Base-by-base conservation (phyloP, 768 basidiomycete species). In the Psilocybe cyanescens region DNA sequence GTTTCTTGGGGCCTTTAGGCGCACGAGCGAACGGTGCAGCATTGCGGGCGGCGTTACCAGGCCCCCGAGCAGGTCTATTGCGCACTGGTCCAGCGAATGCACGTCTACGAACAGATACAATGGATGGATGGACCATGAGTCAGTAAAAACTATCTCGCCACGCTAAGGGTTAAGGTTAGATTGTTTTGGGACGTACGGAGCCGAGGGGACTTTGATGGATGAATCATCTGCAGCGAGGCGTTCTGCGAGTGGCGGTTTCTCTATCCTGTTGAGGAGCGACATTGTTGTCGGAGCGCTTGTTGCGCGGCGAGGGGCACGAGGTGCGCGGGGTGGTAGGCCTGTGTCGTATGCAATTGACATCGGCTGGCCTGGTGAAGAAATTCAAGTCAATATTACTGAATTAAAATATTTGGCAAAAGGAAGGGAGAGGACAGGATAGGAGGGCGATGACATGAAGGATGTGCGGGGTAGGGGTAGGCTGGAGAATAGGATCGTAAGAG, bases 191-290 rank as follows among this genome's bases (percentile, higher is more conserved):
- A 78, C 80, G 61, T 65, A 83, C 81, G 77, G 75, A 57, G 70
- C 76, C 56, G 74, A 63, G 7, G 77, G 72, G 8, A 69, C 61
- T 57, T 77, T 78, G 28, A 74, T 59, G 35, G 68, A 65, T 12
- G 72, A 62, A 53, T 85, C 81, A 63, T 85, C 83, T 8, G 74
- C 77, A 63, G 81, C 79, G 39, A 92, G 78, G 33, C 92, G 86
- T 46, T 91, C 84, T 35, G 85, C 76, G 17, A 94, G 81, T 45
- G 91, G 84, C 16, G 86, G 83, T 67, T 91, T 91, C 70, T 91
- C 83, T 60, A 94, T 90, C 72, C 92, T 82, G 74, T 86, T 86
- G 67, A 94, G 73, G 51, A 94, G 80, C 45, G 90, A 88, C 3
- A 81, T 75, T n/a, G 86, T 82, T 33, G 82, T 66, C 63, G 72